Evolutionary conservation across 2,329 filamentous ascomycete genomes (phyloP).

Genomic region (Trichoderma simmonsii): DNA sequence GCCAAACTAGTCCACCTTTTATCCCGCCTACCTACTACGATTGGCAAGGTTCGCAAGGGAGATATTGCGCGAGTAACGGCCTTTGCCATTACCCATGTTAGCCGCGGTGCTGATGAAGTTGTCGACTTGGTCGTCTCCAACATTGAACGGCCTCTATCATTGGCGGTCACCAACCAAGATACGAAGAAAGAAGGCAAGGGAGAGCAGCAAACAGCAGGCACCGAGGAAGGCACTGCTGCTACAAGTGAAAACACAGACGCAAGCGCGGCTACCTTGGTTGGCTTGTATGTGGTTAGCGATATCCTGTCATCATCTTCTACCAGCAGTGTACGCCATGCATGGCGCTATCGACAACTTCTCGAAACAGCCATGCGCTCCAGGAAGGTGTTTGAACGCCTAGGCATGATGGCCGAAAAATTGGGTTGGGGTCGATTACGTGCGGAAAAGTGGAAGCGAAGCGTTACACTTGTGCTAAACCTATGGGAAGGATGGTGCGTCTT

Average conservation of each 20-base stretch:
- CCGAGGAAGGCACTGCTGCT: slow-evolving; percentile 34
- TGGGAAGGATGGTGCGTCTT: slow-evolving; percentile 76
- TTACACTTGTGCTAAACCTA: slow-evolving; percentile 64
- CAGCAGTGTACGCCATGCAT: slow-evolving; percentile 76
- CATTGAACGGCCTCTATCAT: slow-evolving; percentile 70
- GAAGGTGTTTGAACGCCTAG: slow-evolving; percentile 72
- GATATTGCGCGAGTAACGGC: slow-evolving; percentile 82
- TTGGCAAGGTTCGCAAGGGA: slow-evolving; percentile 72
- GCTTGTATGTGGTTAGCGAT: slow-evolving; percentile 73
- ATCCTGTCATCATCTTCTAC: slow-evolving; percentile 75
- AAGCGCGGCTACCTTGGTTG: slow-evolving; percentile 73
- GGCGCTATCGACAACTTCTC: slow-evolving; percentile 81
- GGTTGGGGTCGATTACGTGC: slow-evolving; percentile 78
- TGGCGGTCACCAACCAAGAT: slow-evolving; percentile 66
- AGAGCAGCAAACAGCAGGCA: slow-evolving; percentile 24
- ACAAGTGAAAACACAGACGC: slow-evolving; percentile 53
- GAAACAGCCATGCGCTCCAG: slow-evolving; percentile 66
- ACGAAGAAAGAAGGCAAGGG: slow-evolving; percentile 39
- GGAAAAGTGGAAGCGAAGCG: slow-evolving; percentile 80
- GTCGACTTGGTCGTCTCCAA: slow-evolving; percentile 87
- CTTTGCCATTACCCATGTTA: slow-evolving; percentile 86
- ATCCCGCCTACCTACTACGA: slow-evolving; percentile 73
- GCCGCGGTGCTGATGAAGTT: slow-evolving; percentile 81
- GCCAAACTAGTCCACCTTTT: slow-evolving; percentile 81
- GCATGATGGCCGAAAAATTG: slow-evolving; percentile 66